phyloP scores from a whole-genome alignment of 306 rosid genomes.

The Prunus campanulata region DNA sequence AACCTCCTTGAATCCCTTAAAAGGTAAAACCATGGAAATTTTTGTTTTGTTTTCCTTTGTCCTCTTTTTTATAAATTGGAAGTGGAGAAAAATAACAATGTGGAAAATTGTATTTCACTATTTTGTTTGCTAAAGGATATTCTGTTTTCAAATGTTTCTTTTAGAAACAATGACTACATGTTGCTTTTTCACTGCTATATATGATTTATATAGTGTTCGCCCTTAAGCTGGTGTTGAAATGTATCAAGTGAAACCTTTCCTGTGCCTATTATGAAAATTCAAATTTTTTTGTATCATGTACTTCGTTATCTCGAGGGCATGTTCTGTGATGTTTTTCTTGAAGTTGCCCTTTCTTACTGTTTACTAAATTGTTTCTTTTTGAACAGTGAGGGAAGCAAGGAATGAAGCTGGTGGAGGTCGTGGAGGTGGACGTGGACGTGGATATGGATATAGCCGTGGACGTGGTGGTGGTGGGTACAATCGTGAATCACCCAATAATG shows the following conservation, averaged over 20 bases:
- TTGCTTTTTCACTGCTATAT: not conserved
- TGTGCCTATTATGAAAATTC: not conserved
- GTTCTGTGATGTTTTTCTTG: not conserved
- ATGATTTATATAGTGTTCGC: not conserved
- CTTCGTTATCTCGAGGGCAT: not conserved
- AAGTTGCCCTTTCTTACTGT: not conserved
- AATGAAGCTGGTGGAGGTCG: slow-evolving; percentile 49
- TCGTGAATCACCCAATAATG: slow-evolving; percentile 46
- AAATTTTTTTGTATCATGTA: not conserved
- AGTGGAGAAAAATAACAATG: not conserved
- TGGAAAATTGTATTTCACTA: not conserved
- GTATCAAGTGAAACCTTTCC: not conserved
- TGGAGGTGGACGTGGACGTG: slow-evolving; percentile 69
- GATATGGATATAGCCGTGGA: slow-evolving; percentile 40
- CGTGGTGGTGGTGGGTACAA: slow-evolving; percentile 48
- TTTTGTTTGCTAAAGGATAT: not conserved
- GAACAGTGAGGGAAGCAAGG: slow-evolving; percentile 73
- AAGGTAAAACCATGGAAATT: not conserved
- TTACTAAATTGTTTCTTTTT: not conserved
- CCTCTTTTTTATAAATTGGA: not conserved
- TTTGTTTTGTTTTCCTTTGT: not conserved
- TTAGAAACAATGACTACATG: not conserved
- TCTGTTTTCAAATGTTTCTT: not conserved
- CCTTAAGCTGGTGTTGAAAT: not conserved
- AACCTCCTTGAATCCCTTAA: not conserved